Conservation (phyloP, 2,329 filamentous ascomycete genomes). For the Cercospora zeina region DNA sequence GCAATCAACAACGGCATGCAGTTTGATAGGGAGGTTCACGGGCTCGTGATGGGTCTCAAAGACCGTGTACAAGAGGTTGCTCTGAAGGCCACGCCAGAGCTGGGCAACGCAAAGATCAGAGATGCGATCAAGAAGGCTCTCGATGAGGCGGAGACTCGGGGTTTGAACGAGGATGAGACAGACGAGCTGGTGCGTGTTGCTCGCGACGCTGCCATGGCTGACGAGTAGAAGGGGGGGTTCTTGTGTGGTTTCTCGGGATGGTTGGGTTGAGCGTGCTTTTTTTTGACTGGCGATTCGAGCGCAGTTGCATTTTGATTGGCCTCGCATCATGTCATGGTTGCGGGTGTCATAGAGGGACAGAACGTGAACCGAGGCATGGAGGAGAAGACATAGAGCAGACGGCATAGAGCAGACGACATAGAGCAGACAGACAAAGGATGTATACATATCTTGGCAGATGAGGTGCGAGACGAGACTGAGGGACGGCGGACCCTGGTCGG, state of each 20-base stretch:
- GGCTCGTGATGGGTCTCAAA: background rate
- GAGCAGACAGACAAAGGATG: background rate
- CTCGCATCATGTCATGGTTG: too few relatives aligned
- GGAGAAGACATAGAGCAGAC: too few relatives aligned
- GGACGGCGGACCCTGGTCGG: slow-evolving; percentile 6
- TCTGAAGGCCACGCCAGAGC: background rate
- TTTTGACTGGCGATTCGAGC: background rate
- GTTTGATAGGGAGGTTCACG: background rate
- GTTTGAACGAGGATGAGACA: background rate
- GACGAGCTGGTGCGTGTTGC: background rate
- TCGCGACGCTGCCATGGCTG: slow-evolving; percentile 4
- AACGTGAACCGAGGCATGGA: too few relatives aligned
- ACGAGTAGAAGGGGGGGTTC: background rate
- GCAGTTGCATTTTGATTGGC: background rate
- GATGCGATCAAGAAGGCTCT: background rate
- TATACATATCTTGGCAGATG: background rate
- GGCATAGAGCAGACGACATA: too few relatives aligned
- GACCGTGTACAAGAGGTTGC: background rate
- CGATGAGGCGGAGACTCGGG: background rate
- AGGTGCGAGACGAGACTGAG: background rate
- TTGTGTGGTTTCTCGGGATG: background rate
- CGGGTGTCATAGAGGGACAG: too few relatives aligned
- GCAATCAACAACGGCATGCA: background rate
- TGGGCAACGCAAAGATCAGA: background rate
- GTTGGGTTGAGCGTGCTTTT: background rate